Evolutionary conservation across 495 filamentous ascomycete genomes (phyloP), one percentile per base, ranked within the genome.

Genomic region (Podospora australis): DNA sequence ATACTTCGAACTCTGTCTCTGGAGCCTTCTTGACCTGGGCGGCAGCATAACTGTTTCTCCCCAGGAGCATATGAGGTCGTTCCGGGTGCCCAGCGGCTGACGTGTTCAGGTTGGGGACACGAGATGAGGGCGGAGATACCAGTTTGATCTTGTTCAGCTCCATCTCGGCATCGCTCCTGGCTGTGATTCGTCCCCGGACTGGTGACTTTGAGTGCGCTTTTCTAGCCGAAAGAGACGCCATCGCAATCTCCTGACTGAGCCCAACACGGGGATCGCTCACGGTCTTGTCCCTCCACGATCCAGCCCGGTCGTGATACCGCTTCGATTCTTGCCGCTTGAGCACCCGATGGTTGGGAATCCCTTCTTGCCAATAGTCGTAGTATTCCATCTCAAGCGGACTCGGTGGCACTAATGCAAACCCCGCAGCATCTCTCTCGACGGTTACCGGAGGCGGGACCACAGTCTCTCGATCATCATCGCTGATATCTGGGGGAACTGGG

Each of bases 251-350:
- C 16, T 66, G 64, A 41, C 64, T 74, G 35, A 72, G 54, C 10
- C 65, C 69, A 21, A 75, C 62, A 2, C 72, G 65, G 0, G 75
- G 73, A 49, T 78, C 72, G 44, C 65, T 63, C 10, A 73, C 55
- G n/a, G 60, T 69, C 20, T 55, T 55, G 14, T 70, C 65, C 49
- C 74, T 60, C 68, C 68, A 79, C 9, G 75, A 56, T 23, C 74
- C 74, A 7, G 65, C 73, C 5, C 63, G 67, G 42, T 77, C 73
- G 23, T 64, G 70, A 44, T 75, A 77, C 24, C 71, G 63, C 44
- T 67, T 58, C 5, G 55, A 52, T 23, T 67, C 63, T 20, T 70
- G 63, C 35, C 61, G 59, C 44, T 56, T 66, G 24, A 74, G 63
- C 13, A 73, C 72, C 4, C 73, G 59, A 54, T 78, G 73, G 14